Percentiles rank a stretch among this genome's conserved stretches.
Evolutionary conservation across 495 filamentous ascomycete species (phyloP).

Genomic region (Aspergillus homomorphus): DNA sequence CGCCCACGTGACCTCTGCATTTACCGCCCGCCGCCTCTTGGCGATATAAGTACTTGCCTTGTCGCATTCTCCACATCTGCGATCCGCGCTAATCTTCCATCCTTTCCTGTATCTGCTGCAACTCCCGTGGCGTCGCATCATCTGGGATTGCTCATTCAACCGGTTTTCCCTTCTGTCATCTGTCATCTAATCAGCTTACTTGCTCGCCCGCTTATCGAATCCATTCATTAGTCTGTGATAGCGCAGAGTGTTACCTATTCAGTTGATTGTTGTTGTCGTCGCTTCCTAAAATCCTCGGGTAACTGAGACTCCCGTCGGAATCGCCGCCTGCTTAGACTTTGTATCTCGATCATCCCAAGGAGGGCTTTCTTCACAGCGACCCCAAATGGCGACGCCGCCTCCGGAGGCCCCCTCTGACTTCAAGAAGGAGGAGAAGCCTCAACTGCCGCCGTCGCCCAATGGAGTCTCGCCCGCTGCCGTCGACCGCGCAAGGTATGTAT

Average conservation of each 20-base stretch:
- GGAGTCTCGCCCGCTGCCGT: conserved; percentile 33
- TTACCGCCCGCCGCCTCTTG: conserved; percentile 35
- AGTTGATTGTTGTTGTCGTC: conserved; percentile 27
- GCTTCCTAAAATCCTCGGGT: conserved; percentile 21
- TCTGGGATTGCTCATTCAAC: conserved; percentile 16
- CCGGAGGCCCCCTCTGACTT: conserved; percentile 39
- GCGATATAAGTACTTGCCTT: conserved; percentile 44
- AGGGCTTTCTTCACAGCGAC: conserved; percentile 18
- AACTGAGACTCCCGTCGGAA: conserved; percentile 17
- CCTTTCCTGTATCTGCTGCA: conserved; percentile 21
- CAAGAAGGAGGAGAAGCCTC: conserved; percentile 50
- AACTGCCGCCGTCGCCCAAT: conserved; percentile 42
- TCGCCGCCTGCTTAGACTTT: conserved; percentile 21
- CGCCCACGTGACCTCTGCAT: conserved; percentile 37
- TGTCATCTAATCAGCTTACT: conserved; percentile 29
- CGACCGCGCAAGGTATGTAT: conserved; percentile 31
- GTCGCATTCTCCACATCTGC: conserved; percentile 49
- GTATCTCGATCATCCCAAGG: conserved; percentile 26
- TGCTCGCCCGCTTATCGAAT: conserved; percentile 25
- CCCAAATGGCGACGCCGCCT: conserved; percentile 49
- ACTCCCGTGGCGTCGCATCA: conserved; percentile 19
- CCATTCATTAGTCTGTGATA: conserved; percentile 36
- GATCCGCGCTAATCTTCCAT: conserved; percentile 27
- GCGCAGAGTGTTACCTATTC: conserved; percentile 31
- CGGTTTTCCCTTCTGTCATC: conserved; percentile 19